These are phyloP conservation scores for Polytrichum commune DNA, from an alignment of 225 moss, liverwort and hornwort genomes.

Conservation along the genomic window DNA sequence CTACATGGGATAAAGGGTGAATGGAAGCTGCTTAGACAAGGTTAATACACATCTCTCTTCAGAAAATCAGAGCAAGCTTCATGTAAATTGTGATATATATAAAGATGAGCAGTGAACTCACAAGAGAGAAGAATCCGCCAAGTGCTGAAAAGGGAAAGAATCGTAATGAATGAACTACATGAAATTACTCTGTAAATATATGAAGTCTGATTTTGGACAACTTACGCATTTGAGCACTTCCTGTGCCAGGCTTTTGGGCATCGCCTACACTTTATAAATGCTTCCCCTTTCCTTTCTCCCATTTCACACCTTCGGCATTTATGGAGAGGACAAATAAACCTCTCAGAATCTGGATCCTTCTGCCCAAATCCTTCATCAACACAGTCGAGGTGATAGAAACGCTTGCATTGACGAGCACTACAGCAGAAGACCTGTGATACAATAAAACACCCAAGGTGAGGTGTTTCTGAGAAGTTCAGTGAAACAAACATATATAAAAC, in stretches of 20 bases:
- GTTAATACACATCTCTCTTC: too few relatives aligned
- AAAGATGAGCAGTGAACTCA: too few relatives aligned
- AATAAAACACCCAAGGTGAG: constrained; percentile 1
- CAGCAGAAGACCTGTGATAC: constrained; percentile 9
- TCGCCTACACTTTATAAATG: constrained; percentile 5
- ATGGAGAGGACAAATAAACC: constrained; percentile 6
- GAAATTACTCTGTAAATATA: too few relatives aligned
- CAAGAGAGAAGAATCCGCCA: neutral
- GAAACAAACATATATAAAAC: too few relatives aligned
- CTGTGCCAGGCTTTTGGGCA: constrained; percentile 12
- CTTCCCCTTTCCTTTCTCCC: neutral
- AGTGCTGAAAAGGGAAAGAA: neutral
- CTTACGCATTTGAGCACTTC: constrained; percentile 12
- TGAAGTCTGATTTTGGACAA: neutral
- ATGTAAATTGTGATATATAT: too few relatives aligned
- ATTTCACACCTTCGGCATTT: constrained; percentile 5
- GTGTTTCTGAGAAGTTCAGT: too few relatives aligned
- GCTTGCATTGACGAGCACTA: constrained; percentile 7
- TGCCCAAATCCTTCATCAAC: neutral
- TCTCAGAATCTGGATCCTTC: neutral
- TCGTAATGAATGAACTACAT: neutral
- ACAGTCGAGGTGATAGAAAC: constrained; percentile 10
- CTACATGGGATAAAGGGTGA: neutral
- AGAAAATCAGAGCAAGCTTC: too few relatives aligned
- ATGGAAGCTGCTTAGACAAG: too few relatives aligned